These are phyloP conservation scores for Cyberlindnera xishuangbannaensis DNA, from an alignment of 805 yeast species.

Conservation along the genomic window DNA sequence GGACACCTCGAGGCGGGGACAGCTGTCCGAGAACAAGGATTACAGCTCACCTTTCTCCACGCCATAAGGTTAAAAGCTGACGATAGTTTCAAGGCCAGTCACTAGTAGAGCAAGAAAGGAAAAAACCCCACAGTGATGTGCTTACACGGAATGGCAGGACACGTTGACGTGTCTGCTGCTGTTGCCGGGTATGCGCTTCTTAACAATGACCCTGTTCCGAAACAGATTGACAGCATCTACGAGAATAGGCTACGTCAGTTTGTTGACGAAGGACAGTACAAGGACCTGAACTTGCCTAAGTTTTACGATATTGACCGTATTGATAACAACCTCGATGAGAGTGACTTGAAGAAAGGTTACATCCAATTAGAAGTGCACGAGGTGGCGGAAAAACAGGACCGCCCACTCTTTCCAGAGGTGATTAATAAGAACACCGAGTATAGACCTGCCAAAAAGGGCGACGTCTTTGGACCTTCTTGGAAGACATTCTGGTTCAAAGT, in stretches of 20 bases:
- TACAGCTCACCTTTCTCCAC: not conserved
- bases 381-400: slow-evolving; percentile 53
- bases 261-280: slow-evolving; percentile 73
- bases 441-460: slow-evolving; percentile 59
- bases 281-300: slow-evolving; percentile 67
- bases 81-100: too few relatives aligned
- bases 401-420: slow-evolving; percentile 39
- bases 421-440: slow-evolving; percentile 30
- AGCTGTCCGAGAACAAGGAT: not conserved
- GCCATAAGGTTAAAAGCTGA: too few relatives aligned
- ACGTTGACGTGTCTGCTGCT: slow-evolving; percentile 7
- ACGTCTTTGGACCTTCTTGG: slow-evolving; percentile 92
- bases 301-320: slow-evolving; percentile 63
- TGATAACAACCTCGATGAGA: slow-evolving; percentile 31
- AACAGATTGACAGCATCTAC: slow-evolving; percentile 71
- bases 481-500: slow-evolving; percentile 91
- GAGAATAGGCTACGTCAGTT: slow-evolving; percentile 72
- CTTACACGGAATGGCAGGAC: slow-evolving; percentile 11
- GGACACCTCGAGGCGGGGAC: not conserved
- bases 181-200: slow-evolving; percentile 30
- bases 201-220: slow-evolving; percentile 57
- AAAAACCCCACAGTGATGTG: slow-evolving; percentile 8
- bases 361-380: slow-evolving; percentile 62
- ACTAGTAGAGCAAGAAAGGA: too few relatives aligned
- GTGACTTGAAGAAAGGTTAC: slow-evolving; percentile 32